phyloP scores from a whole-genome alignment of 139 green algal species.

The Chlamydomonas sp. region DNA sequence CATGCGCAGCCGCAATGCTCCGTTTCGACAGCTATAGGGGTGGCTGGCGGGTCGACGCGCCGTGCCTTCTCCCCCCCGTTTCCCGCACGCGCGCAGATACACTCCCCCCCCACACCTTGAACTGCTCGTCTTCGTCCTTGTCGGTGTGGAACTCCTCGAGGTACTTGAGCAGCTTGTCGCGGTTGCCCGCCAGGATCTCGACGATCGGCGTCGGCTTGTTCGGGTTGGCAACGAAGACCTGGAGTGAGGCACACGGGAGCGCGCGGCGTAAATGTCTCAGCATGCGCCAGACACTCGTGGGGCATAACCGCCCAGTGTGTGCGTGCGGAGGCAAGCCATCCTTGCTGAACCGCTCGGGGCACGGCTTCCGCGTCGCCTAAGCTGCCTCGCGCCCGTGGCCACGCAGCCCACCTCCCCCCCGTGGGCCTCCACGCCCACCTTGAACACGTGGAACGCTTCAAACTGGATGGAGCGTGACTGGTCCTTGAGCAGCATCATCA shows the following conservation, averaged over 20 bases:
- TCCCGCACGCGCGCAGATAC: slow-evolving; percentile 11
- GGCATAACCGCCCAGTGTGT: too few species aligned
- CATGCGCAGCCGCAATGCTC: too few species aligned
- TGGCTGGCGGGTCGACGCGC: too few species aligned
- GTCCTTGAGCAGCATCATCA: slow-evolving; percentile 92
- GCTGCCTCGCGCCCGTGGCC: too few species aligned
- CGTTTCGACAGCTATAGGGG: too few species aligned
- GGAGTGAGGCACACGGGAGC: not conserved
- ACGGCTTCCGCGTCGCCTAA: too few species aligned
- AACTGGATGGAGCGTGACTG: slow-evolving; percentile 85
- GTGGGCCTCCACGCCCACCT: slow-evolving; percentile 47
- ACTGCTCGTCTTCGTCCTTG: slow-evolving; percentile 33
- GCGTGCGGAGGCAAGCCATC: too few species aligned
- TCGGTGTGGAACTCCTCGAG: slow-evolving; percentile 86
- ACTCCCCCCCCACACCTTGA: not conserved
- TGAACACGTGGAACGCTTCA: slow-evolving; percentile 97
- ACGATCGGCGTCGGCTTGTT: slow-evolving; percentile 78
- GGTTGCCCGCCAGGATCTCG: slow-evolving; percentile 81
- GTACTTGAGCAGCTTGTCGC: slow-evolving; percentile 86
- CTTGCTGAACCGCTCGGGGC: too few species aligned
- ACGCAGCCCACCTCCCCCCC: not conserved
- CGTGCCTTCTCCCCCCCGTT: slow-evolving; percentile 69
- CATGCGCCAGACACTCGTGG: not conserved
- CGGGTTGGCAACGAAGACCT: slow-evolving; percentile 94
- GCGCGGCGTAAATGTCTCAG: not conserved